Evolutionary conservation across 305 asterid species (phyloP).

Genomic region (Nicotiana rustica): DNA sequence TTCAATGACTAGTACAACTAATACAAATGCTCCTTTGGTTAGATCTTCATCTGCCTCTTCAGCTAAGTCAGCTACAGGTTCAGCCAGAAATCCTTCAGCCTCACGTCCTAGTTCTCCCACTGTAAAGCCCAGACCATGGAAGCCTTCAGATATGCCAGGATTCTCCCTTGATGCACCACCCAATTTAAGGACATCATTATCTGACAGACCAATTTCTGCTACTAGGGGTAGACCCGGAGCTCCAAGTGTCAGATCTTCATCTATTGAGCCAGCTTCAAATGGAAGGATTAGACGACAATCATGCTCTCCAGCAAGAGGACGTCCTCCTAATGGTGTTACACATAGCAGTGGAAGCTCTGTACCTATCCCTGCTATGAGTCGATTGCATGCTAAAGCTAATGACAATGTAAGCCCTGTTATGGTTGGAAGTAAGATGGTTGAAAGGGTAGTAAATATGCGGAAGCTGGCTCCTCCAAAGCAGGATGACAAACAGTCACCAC

Average conservation of each 20-base stretch:
- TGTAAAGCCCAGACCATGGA: constrained; percentile 86
- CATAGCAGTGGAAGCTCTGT: constrained; percentile 91
- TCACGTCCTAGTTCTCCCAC: constrained; percentile 78
- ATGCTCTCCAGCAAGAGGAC: constrained; percentile 91
- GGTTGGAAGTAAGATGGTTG: constrained; percentile 91
- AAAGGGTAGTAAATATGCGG: constrained; percentile 90
- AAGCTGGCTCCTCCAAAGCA: constrained; percentile 86
- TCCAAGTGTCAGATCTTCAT: constrained; percentile 75
- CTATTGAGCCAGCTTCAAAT: constrained; percentile 78
- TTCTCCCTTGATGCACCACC: constrained; percentile 94
- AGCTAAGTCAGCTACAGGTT: constrained; percentile 50
- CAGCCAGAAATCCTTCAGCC: constrained; percentile 58
- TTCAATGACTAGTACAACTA: constrained; percentile 48
- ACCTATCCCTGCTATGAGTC: constrained; percentile 63
- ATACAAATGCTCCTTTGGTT: constrained; percentile 46
- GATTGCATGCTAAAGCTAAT: constrained; percentile 92
- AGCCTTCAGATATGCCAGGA: constrained; percentile 96
- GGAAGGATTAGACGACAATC: constrained; percentile 90
- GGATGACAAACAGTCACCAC: constrained; percentile 85
- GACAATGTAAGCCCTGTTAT: constrained; percentile 82
- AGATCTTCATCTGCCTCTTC: constrained; percentile 59
- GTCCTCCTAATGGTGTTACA: constrained; percentile 78
- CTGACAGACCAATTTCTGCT: constrained; percentile 90
- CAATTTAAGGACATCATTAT: constrained; percentile 78
- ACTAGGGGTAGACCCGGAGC: constrained; percentile 93